These are phyloP conservation scores for Citrus hindsii DNA, from an alignment of 345 rosid genomes.

Conservation along the genomic window DNA sequence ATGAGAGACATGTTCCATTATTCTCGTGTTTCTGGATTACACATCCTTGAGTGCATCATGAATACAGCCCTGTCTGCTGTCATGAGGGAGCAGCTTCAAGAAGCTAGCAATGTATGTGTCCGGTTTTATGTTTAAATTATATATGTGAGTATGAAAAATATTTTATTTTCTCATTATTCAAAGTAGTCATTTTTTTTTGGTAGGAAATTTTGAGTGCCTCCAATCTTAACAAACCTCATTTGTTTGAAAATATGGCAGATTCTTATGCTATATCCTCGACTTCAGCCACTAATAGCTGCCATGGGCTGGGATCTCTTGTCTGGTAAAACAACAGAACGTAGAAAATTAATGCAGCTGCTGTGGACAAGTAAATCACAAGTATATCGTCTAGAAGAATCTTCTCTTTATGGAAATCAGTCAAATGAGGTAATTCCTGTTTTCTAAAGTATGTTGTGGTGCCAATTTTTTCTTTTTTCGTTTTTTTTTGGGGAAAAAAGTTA, in stretches of 20 bases:
- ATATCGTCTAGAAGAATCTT: constrained; percentile 69
- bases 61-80: constrained; percentile 64
- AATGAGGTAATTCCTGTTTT: constrained; percentile 54
- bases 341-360: constrained; percentile 74
- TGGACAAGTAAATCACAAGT: constrained; percentile 74
- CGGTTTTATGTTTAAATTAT: constrained; percentile 17
- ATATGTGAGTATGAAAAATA: constrained; percentile 4
- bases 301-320: constrained; percentile 97
- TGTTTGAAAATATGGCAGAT: constrained; percentile 41
- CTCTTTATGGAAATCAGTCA: constrained; percentile 54
- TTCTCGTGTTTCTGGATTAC: constrained; percentile 82
- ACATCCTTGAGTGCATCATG: constrained; percentile 82
- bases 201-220: neutral
- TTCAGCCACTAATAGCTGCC: constrained; percentile 79
- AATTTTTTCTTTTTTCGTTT: neutral
- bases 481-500: too few relatives aligned
- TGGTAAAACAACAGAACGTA: constrained; percentile 67
- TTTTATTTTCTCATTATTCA: neutral
- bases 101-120: constrained; percentile 78
- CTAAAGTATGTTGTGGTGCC: neutral
- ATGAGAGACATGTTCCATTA: constrained; percentile 82
- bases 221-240: constrained; percentile 13
- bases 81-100: constrained; percentile 71
- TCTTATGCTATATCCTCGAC: constrained; percentile 68
- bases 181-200: constrained; percentile 9